Conservation (phyloP, 1,139 yeast genomes). For the Zygosaccharomyces pseudobailii region DNA sequence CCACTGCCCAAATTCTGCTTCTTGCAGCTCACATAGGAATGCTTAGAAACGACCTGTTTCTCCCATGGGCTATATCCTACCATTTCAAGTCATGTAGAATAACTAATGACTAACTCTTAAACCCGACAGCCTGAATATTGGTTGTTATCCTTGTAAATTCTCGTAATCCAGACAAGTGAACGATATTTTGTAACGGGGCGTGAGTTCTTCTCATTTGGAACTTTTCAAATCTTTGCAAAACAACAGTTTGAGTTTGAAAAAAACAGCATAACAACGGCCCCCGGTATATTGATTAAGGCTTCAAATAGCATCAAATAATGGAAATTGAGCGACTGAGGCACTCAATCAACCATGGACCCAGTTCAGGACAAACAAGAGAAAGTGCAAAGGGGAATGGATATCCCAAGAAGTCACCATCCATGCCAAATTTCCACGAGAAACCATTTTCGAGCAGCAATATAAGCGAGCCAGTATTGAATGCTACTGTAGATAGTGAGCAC, state of each 20-base stretch:
- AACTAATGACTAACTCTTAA: background rate
- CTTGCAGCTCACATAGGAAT: constrained; percentile 22
- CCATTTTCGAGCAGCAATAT: constrained; percentile 4
- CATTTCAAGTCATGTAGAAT: constrained; percentile 1
- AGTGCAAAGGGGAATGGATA: constrained; percentile 7
- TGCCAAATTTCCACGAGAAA: constrained; percentile 26
- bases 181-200: background rate
- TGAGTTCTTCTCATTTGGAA: background rate
- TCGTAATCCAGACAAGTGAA: background rate
- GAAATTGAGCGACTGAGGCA: constrained; percentile 8
- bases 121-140: background rate
- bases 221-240: background rate
- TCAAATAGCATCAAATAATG: background rate
- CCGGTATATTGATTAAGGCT: background rate
- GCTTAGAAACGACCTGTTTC: background rate
- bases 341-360: constrained; percentile 8
- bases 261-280: background rate
- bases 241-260: background rate
- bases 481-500: constrained; percentile 7
- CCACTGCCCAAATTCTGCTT: constrained; percentile 23
- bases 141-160: background rate
- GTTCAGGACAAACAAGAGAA: constrained; percentile 5
- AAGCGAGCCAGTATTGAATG: constrained; percentile 12
- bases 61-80: background rate
- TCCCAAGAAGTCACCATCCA: constrained; percentile 28